These are phyloP conservation scores for Berkeleyomyces basicola DNA, from an alignment of 2,329 filamentous ascomycete species.

Conservation along the genomic window DNA sequence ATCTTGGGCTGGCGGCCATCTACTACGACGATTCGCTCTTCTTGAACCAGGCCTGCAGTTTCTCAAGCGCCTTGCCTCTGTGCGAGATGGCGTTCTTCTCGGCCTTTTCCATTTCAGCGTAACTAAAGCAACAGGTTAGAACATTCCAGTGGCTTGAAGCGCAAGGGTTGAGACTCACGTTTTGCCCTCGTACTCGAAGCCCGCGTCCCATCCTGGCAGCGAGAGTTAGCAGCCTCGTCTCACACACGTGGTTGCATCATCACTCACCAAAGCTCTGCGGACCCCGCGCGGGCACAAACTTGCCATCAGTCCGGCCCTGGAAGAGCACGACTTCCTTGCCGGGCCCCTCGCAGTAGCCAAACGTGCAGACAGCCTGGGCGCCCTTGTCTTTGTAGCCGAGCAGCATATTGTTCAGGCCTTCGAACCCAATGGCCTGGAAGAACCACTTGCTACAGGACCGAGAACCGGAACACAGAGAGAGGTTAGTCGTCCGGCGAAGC, in stretches of 20 bases:
- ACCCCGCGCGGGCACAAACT: conserved; percentile 72
- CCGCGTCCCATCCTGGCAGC: conserved; percentile 75
- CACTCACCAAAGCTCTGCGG: conserved; percentile 62
- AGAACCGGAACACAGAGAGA: not conserved
- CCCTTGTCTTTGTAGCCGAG: conserved; percentile 80
- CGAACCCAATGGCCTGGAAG: conserved; percentile 62
- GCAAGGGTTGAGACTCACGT: conserved; percentile 35
- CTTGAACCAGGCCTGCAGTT: conserved; percentile 68
- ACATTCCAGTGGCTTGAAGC: not conserved
- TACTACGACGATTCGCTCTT: conserved; percentile 15
- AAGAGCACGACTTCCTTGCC: conserved; percentile 74
- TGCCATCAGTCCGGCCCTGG: conserved; percentile 73
- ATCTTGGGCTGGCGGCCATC: not conserved
- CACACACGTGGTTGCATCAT: no score
- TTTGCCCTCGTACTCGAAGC: conserved; percentile 84
- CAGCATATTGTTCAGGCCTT: conserved; percentile 79
- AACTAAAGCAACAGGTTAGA: conserved; percentile 26
- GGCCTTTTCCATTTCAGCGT: conserved; percentile 84
- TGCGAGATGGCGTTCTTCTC: conserved; percentile 91
- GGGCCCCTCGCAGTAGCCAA: conserved; percentile 77
- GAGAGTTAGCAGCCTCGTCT: not conserved
- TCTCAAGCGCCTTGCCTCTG: conserved; percentile 69
- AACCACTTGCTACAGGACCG: conserved; percentile 70
- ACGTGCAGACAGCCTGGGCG: conserved; percentile 87
- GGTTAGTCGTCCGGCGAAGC: not conserved